A percentile compares a stretch with the other conserved stretches of the same genome.
These are phyloP conservation scores for Solanum gracilifrons DNA, from an alignment of 257 asterid genomes.

Conservation along the genomic window DNA sequence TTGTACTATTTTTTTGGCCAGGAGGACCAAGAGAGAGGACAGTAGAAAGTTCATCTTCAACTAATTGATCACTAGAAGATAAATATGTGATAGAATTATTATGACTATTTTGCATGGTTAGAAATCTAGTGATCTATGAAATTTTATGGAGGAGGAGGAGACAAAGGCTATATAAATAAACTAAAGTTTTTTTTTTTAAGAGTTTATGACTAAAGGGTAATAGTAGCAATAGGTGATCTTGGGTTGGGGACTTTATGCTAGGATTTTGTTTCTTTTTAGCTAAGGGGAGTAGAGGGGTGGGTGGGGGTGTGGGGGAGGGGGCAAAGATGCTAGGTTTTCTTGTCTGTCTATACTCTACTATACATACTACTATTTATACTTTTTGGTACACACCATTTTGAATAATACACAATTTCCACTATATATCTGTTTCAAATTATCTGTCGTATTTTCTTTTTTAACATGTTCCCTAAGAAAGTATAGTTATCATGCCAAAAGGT, in stretches of 20 bases:
- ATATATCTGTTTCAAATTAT: not conserved
- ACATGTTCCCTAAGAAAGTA: not conserved
- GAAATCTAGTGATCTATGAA: not conserved
- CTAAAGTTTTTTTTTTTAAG: not conserved
- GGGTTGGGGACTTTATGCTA: constrained; percentile 3
- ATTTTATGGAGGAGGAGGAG: not conserved
- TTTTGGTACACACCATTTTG: not conserved
- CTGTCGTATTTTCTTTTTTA: not conserved
- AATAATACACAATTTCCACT: not conserved
- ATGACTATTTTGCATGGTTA: constrained; percentile 36
- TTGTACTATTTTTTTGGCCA: constrained; percentile 25
- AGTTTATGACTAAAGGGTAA: constrained; percentile 6
- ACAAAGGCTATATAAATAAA: constrained; percentile 1
- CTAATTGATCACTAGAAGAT: constrained; percentile 16
- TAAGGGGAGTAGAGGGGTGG: not conserved
- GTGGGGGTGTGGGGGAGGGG: not conserved
- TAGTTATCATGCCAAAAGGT: not conserved
- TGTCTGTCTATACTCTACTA: not conserved
- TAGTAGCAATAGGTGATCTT: not conserved
- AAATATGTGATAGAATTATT: constrained; percentile 20
- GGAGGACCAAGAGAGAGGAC: constrained; percentile 76
- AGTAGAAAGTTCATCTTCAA: constrained; percentile 43
- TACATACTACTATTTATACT: not conserved
- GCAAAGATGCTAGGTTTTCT: not conserved
- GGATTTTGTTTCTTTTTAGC: not conserved